Evolutionary conservation across 495 filamentous ascomycete species (phyloP).

Genomic region (Pseudoneurospora amorphoporcata): DNA sequence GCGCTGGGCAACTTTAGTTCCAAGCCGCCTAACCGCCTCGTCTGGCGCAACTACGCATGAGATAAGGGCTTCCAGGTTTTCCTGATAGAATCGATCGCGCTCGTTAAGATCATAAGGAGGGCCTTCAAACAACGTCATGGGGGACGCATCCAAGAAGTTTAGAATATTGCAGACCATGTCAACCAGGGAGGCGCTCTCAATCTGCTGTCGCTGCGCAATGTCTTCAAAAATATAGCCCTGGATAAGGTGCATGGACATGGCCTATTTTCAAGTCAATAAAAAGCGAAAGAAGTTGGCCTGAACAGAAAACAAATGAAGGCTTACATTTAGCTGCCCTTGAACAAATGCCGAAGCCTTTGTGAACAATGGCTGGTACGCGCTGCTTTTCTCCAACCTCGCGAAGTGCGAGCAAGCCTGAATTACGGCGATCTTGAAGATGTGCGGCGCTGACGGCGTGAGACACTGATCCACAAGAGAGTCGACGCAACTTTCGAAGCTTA

Average conservation of each 20-base stretch:
- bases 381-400: conserved; percentile 37
- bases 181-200: conserved; percentile 26
- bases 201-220: conserved; percentile 27
- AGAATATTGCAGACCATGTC: conserved; percentile 41
- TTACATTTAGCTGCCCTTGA: conserved; percentile 42
- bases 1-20: conserved; percentile 34
- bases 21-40: conserved; percentile 35
- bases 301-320: not conserved
- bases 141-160: conserved; percentile 41
- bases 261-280: conserved; percentile 18
- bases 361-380: conserved; percentile 43
- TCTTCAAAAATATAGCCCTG: conserved; percentile 34
- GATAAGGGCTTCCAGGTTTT: conserved; percentile 40
- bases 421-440: conserved; percentile 48
- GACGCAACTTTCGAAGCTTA: conserved; percentile 46
- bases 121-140: conserved; percentile 40
- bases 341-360: conserved; percentile 44
- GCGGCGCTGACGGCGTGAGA: conserved; percentile 43
- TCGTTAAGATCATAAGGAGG: conserved; percentile 22
- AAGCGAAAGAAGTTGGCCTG: not conserved
- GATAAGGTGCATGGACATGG: conserved; percentile 29
- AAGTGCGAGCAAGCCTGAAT: conserved; percentile 48
- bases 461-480: conserved; percentile 43
- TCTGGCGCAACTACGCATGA: conserved; percentile 41
- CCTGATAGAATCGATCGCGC: conserved; percentile 36